Evolutionary conservation across 768 basidiomycete species (phyloP).

Genomic region (Candolleomyces efflorescens): DNA sequence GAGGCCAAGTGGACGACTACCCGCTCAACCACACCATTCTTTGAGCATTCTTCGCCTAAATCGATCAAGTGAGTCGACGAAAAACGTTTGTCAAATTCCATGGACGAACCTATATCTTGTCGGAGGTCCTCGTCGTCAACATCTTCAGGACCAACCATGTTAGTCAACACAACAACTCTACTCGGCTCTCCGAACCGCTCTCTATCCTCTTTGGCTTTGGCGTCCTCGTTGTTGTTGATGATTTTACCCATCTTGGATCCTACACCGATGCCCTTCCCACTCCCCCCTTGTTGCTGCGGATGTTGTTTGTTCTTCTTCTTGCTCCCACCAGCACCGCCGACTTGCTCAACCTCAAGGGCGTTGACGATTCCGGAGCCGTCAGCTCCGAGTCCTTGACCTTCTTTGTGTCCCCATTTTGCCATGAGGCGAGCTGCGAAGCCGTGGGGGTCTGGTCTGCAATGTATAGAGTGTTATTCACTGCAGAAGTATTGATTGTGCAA

Average conservation of each 20-base stretch:
- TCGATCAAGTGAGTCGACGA: background rate
- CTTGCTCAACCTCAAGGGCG: constrained; percentile 79
- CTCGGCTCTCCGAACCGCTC: constrained; percentile 87
- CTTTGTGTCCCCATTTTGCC: constrained; percentile 96
- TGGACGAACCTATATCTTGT: constrained; percentile 76
- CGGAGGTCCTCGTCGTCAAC: constrained; percentile 79
- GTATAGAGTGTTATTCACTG: background rate
- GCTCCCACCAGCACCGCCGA: constrained; percentile 27
- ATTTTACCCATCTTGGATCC: constrained; percentile 82
- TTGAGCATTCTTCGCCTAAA: constrained; percentile 84
- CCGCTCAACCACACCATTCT: constrained; percentile 88
- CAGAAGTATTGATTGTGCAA: no score
- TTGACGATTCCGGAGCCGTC: constrained; percentile 85
- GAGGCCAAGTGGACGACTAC: constrained; percentile 79
- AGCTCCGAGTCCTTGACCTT: constrained; percentile 87
- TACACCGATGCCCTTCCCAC: constrained; percentile 20
- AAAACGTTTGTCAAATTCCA: background rate
- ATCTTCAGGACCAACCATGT: constrained; percentile 85
- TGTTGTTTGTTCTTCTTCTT: constrained; percentile 27
- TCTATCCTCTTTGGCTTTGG: constrained; percentile 68
- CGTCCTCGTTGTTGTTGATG: constrained; percentile 86
- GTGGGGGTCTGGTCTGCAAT: constrained; percentile 52
- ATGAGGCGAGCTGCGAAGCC: constrained; percentile 83
- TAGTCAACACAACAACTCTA: constrained; percentile 83
- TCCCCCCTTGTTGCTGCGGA: constrained; percentile 25